These are phyloP conservation scores for Ganoderma resinaceum DNA, from an alignment of 1,284 basidiomycete species.

Conservation along the genomic window DNA sequence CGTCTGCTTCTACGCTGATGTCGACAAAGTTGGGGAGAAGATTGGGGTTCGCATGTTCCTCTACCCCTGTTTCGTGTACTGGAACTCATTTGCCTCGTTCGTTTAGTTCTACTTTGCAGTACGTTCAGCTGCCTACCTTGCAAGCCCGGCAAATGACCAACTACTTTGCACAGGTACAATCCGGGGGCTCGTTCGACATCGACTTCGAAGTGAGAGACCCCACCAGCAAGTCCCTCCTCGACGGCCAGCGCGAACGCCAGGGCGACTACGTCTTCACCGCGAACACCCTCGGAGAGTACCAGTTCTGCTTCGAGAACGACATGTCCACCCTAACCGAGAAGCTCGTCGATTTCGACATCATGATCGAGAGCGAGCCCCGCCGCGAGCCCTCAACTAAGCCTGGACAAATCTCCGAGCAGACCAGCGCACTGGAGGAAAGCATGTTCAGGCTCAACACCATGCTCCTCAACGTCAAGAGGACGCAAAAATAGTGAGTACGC, in stretches of 20 bases:
- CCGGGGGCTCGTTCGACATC: constrained; percentile 96
- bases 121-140: constrained; percentile 48
- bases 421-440: constrained; percentile 90
- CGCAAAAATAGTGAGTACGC: constrained; percentile 84
- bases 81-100: neutral
- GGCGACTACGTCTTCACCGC: constrained; percentile 98
- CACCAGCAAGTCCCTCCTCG: constrained; percentile 84
- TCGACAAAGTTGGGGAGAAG: constrained; percentile 94
- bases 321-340: constrained; percentile 91
- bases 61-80: too few species aligned
- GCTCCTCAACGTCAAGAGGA: constrained; percentile 86
- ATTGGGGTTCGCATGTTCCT: constrained; percentile 69
- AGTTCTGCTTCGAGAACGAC: constrained; percentile 99
- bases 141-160: constrained; percentile 19
- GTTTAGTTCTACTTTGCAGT: constrained; percentile 67
- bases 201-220: constrained; percentile 96
- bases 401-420: constrained; percentile 89
- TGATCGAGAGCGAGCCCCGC: constrained; percentile 95
- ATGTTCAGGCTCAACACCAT: constrained; percentile 89
- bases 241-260: constrained; percentile 89
- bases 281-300: constrained; percentile 93
- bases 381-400: constrained; percentile 83
- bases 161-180: constrained; percentile 75
- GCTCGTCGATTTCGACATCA: constrained; percentile 95
- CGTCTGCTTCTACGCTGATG: constrained; percentile 95